Conservation (phyloP, 2,329 filamentous ascomycete genomes). For the Stachybotrys chlorohalonatus region DNA sequence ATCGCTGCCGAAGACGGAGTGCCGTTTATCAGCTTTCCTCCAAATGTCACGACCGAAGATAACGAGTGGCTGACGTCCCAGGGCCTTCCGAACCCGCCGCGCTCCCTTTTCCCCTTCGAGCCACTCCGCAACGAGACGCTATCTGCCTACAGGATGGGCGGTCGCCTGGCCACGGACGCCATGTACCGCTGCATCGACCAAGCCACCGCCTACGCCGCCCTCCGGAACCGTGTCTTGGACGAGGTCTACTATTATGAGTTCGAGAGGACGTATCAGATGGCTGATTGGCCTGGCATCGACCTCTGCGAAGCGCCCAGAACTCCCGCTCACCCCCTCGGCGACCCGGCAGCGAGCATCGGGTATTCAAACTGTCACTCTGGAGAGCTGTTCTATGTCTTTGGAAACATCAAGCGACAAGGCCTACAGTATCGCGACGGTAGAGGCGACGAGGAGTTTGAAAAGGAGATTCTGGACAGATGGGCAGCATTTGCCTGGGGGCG, state of each 20-base stretch:
- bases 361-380: constrained; percentile 1
- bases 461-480: neutral
- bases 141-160: neutral
- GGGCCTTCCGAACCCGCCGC: neutral
- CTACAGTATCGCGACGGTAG: neutral
- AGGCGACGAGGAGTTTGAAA: neutral
- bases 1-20: neutral
- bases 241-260: constrained; percentile 1
- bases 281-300: neutral
- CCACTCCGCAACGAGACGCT: neutral
- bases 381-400: constrained; percentile 1
- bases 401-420: neutral
- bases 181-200: constrained; percentile 2
- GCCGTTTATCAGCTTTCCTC: neutral
- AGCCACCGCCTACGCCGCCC: neutral
- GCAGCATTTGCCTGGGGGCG: neutral
- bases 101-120: neutral
- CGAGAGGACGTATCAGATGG: neutral
- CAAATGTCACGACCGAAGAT: neutral
- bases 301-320: neutral
- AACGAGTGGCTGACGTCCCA: neutral
- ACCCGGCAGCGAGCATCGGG: neutral
- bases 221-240: neutral
- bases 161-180: neutral
- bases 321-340: neutral